Percentiles rank a stretch among this genome's conserved stretches.
Evolutionary conservation across 768 basidiomycete species (phyloP).

Genomic region (Suillus variegatus): DNA sequence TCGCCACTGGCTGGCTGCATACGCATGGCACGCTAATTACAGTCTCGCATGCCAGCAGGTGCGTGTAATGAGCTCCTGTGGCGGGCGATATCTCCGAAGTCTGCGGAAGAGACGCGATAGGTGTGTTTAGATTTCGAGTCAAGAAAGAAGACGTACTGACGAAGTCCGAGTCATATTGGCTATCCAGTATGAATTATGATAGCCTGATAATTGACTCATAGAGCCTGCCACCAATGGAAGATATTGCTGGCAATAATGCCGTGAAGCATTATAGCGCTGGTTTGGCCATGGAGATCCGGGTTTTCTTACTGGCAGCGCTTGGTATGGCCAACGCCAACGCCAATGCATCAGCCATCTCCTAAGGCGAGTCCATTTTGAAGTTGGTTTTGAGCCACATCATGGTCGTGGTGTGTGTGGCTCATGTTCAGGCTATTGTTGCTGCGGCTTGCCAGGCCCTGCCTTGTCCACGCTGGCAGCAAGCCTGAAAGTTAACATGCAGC

Average conservation of each 20-base stretch:
- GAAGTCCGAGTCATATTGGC: background rate
- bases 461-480: background rate
- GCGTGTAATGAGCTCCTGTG: background rate
- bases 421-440: background rate
- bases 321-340: background rate
- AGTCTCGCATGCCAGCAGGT: background rate
- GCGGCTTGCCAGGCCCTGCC: background rate
- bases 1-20: background rate
- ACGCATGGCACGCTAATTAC: background rate
- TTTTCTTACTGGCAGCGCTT: background rate
- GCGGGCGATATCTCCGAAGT: background rate
- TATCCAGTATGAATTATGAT: background rate
- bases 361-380: background rate
- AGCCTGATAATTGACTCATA: background rate
- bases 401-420: background rate
- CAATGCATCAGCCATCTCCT: background rate
- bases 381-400: background rate
- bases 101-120: background rate
- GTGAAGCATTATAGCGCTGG: background rate
- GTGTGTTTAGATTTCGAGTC: background rate
- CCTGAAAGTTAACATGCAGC: background rate
- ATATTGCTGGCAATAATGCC: background rate
- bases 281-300: background rate
- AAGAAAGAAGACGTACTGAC: background rate
- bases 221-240: background rate